Evolutionary conservation across 2,329 filamentous ascomycete species (phyloP).

Genomic region (Neonectria faginata): DNA sequence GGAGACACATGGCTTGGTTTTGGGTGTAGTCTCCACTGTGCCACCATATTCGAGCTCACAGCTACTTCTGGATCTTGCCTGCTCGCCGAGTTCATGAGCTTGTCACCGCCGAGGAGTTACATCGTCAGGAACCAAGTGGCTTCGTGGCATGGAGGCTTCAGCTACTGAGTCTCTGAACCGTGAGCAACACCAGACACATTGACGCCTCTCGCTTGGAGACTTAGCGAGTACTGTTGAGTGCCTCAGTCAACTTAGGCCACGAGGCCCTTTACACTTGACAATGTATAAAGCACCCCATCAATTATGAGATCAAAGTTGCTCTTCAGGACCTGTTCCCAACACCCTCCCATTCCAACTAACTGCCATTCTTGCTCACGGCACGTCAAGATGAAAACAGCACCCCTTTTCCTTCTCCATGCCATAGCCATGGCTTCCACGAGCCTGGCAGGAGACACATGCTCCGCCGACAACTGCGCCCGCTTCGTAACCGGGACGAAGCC

Average conservation of each 20-base stretch:
- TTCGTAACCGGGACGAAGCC: slow-evolving; percentile 33
- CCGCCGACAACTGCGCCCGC: slow-evolving; percentile 33
- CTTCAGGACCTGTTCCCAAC: neutral
- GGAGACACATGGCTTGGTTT: slow-evolving; percentile 8
- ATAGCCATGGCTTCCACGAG: slow-evolving; percentile 6
- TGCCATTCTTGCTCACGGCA: neutral
- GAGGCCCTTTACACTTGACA: neutral
- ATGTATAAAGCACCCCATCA: slow-evolving; percentile 19
- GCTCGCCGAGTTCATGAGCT: slow-evolving; percentile 7
- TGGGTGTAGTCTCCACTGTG: slow-evolving; percentile 4
- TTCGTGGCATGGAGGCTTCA: slow-evolving; percentile 8
- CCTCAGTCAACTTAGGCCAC: neutral
- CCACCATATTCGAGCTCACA: neutral
- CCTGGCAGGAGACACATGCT: slow-evolving; percentile 23
- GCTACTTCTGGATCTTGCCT: neutral
- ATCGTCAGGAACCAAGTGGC: slow-evolving; percentile 6
- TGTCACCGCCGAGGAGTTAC: slow-evolving; percentile 14
- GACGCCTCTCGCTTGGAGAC: slow-evolving; percentile 9
- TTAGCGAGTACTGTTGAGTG: neutral
- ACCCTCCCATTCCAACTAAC: neutral
- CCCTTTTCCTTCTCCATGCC: slow-evolving; percentile 10
- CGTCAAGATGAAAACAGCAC: slow-evolving; percentile 16
- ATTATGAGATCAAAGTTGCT: neutral
- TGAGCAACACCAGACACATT: neutral
- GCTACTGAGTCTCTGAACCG: neutral